Evolutionary conservation across 352 stramenopile species (phyloP).

Genomic region (Elongisporangium senticosum): DNA sequence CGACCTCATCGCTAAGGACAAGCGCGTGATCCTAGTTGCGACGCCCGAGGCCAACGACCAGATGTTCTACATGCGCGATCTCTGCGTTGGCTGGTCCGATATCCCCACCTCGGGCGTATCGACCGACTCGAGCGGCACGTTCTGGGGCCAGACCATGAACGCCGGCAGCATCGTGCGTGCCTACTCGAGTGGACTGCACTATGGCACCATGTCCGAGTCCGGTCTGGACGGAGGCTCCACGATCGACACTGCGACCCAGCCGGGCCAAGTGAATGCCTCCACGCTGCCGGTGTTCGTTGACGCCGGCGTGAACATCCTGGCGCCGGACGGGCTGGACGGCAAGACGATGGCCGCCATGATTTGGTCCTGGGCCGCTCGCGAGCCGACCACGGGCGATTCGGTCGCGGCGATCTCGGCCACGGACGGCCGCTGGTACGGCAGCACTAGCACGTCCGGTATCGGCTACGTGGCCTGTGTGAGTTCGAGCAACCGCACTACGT

Average conservation of each 20-base stretch:
- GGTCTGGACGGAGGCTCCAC: conserved; percentile 14
- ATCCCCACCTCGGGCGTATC: conserved; percentile 18
- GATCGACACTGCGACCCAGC: conserved; percentile 12
- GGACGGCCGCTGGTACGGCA: conserved; percentile 55
- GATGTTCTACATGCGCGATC: conserved; percentile 45
- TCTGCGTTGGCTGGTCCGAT: conserved; percentile 44
- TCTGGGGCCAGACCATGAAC: conserved; percentile 41
- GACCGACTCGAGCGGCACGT: conserved; percentile 14
- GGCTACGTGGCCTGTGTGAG: conserved; percentile 49
- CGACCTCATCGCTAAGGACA: conserved; percentile 36
- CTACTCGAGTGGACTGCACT: conserved; percentile 44
- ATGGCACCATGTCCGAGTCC: conserved; percentile 39
- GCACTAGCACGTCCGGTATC: conserved; percentile 31
- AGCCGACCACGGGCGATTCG: conserved; percentile 31
- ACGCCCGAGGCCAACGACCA: conserved; percentile 38
- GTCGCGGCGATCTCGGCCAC: conserved; percentile 37
- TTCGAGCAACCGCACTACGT: conserved; percentile 32
- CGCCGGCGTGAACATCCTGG: conserved; percentile 54
- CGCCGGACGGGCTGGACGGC: conserved; percentile 52
- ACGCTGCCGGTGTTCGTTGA: conserved; percentile 42
- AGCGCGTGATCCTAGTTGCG: conserved; percentile 47
- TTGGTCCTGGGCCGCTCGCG: conserved; percentile 55
- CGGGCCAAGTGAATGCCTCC: conserved; percentile 21
- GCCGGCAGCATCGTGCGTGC: conserved; percentile 37
- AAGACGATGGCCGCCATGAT: conserved; percentile 41